Base-by-base conservation (phyloP, 805 yeast species). In the Debaryomyces castellii region DNA sequence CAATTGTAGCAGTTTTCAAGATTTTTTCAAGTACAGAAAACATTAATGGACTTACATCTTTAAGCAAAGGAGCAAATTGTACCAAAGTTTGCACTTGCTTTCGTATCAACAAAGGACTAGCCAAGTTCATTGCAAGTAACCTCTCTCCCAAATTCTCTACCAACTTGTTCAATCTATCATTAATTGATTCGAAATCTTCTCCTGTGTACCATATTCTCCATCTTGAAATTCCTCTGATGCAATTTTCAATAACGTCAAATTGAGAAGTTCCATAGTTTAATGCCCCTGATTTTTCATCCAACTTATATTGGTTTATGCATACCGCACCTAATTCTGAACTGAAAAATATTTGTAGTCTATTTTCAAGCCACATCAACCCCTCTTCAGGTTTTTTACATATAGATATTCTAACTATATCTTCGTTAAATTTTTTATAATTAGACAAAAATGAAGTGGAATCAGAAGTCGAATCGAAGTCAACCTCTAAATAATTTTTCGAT, bases 171-270 rank as follows among this genome's bases (percentile, higher is more conserved):
- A 82, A 67, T 44, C 81, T 71, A 17, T 62, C 72, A 41, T 82
- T 83, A 11, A 81, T 71, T 32, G 70, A 68, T 30, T 78, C 83
- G 42, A 79, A 74, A 20, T 76, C 76, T 4, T 73, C 76, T 5
- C 82, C 81, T 28, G 66, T 76, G 56, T 89, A 90, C 97, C 97
- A 92, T 14, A 89, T 82, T 56, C 89, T 82, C 99, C 99, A 95
- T 59, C 99, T 80, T 10, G 94, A 83, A 20, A 95, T 85, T 30
- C 98, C 99, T 48, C 96, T 79, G 27, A 94, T 80, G 53, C 95
- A 85, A 28, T 96, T 85, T 64, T 92, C 98, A 22, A 90, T 88
- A 21, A 90, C 81, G 59, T 83, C 84, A 49, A 94, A 82, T 60
- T 90, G 97, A 0, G 96, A 80, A 43, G 84, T 77, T 0, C 96